These are phyloP conservation scores for Trichoderma reesei DNA, from an alignment of 495 filamentous ascomycete genomes.

Conservation along the genomic window DNA sequence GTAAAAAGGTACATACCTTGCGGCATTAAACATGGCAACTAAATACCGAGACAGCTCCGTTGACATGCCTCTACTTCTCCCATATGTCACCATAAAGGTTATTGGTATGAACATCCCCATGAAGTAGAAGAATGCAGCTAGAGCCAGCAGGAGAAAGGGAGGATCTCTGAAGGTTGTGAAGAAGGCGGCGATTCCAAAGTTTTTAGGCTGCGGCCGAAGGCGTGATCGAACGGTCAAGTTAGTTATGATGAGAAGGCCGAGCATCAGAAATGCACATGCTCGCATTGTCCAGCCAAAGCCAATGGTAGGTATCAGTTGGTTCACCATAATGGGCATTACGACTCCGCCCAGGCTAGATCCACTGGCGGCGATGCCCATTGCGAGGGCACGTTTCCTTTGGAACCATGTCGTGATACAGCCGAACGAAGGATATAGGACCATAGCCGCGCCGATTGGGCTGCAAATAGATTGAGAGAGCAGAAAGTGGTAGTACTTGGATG, in stretches of 20 bases:
- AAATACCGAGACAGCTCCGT: slow-evolving; percentile 49
- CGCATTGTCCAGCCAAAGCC: slow-evolving; percentile 72
- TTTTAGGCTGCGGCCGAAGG: slow-evolving; percentile 47
- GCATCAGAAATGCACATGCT: slow-evolving; percentile 57
- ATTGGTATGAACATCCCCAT: slow-evolving; percentile 66
- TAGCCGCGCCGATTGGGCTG: slow-evolving; percentile 44
- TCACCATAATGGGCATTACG: slow-evolving; percentile 62
- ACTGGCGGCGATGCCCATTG: slow-evolving; percentile 57
- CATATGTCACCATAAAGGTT: slow-evolving; percentile 57
- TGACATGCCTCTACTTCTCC: slow-evolving; percentile 50
- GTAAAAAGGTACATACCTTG: neutral
- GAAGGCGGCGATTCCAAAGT: slow-evolving; percentile 45
- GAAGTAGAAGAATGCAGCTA: slow-evolving; percentile 54
- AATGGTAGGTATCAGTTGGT: slow-evolving; percentile 48
- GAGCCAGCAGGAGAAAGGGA: slow-evolving; percentile 41
- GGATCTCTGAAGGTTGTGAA: slow-evolving; percentile 50
- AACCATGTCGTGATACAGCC: slow-evolving; percentile 59
- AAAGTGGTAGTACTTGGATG: slow-evolving; percentile 56
- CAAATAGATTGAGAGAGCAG: slow-evolving; percentile 49
- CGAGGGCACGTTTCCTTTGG: slow-evolving; percentile 50
- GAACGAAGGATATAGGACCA: slow-evolving; percentile 55
- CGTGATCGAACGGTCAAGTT: slow-evolving; percentile 57
- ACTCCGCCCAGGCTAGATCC: slow-evolving; percentile 62
- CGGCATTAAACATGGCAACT: slow-evolving; percentile 61
- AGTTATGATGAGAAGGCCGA: slow-evolving; percentile 50